A percentile compares a stretch with the other conserved stretches of the same genome.
These are phyloP conservation scores for Pseudozyma flocculosa DNA, from an alignment of 1,284 basidiomycete genomes.

Conservation along the genomic window DNA sequence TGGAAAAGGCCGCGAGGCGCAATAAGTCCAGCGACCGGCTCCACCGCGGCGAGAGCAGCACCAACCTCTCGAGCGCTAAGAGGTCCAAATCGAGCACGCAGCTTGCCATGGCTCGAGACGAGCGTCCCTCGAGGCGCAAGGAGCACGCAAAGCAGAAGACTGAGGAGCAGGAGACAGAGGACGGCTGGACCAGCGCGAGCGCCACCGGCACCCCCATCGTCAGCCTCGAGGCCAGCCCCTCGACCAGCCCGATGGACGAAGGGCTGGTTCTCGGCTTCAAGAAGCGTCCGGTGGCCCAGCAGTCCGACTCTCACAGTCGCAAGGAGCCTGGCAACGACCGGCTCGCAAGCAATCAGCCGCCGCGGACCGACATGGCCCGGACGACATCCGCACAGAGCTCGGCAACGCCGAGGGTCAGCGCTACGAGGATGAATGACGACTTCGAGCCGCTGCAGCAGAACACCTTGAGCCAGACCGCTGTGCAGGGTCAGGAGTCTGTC, in stretches of 20 bases:
- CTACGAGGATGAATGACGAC: neutral
- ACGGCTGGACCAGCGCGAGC: constrained; percentile 44
- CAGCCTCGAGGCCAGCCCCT: constrained; percentile 16
- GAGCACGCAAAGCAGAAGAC: constrained; percentile 12
- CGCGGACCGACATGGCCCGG: neutral
- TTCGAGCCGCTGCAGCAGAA: constrained; percentile 3
- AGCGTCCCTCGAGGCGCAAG: constrained; percentile 15
- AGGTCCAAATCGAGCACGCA: constrained; percentile 43
- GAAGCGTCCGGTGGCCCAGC: constrained; percentile 25
- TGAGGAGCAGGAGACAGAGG: constrained; percentile 19
- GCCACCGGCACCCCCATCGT: constrained; percentile 28
- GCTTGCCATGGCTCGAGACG: constrained; percentile 23
- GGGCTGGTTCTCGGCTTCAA: constrained; percentile 40
- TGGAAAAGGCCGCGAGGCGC: constrained; percentile 14
- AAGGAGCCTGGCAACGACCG: no score
- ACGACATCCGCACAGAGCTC: neutral
- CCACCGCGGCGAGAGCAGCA: constrained; percentile 31
- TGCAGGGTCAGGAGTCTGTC: no score
- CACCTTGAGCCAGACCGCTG: no score
- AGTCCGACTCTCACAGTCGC: no score
- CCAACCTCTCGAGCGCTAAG: constrained; percentile 30
- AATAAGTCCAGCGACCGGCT: constrained; percentile 46
- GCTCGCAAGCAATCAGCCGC: constrained; percentile 25
- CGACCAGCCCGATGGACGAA: constrained; percentile 33
- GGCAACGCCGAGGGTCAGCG: constrained; percentile 26